Conservation (phyloP, 345 rosid species). For the Capsella bursapastoris region DNA sequence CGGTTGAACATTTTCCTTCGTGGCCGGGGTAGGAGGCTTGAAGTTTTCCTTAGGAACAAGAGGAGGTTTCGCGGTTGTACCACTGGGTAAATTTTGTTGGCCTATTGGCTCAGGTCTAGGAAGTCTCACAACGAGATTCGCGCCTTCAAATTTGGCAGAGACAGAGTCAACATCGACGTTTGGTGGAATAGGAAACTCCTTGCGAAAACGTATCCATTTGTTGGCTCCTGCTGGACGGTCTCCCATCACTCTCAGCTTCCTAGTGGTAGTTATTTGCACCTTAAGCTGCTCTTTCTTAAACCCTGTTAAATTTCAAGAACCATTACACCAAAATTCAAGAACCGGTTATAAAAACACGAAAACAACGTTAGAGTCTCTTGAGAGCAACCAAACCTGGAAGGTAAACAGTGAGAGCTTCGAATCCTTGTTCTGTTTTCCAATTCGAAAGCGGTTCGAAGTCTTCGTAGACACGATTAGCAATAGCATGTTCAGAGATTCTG, state of each 20-base stretch:
- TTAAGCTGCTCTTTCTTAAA: slow-evolving; percentile 51
- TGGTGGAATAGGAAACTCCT: slow-evolving; percentile 43
- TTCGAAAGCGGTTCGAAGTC: slow-evolving; percentile 47
- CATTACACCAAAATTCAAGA: not conserved
- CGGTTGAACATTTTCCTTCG: slow-evolving; percentile 1
- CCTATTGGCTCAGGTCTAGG: slow-evolving; percentile 33
- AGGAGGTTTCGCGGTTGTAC: slow-evolving; percentile 24
- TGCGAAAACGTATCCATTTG: slow-evolving; percentile 44
- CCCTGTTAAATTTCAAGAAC: slow-evolving; percentile 39
- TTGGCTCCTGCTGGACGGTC: slow-evolving; percentile 43
- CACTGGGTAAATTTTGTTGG: slow-evolving; percentile 22
- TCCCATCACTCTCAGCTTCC: slow-evolving; percentile 45
- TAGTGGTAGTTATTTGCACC: slow-evolving; percentile 48
- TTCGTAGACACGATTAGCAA: slow-evolving; percentile 38
- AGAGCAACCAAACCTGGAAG: slow-evolving; percentile 44
- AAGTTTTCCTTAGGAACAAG: slow-evolving; percentile 4
- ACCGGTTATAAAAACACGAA: not conserved
- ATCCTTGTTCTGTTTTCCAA: slow-evolving; percentile 41
- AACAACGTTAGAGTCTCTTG: not conserved
- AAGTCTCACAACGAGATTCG: slow-evolving; percentile 44
- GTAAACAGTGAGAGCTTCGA: slow-evolving; percentile 42
- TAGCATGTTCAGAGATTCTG: slow-evolving; percentile 27
- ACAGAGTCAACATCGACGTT: slow-evolving; percentile 31
- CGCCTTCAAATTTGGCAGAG: slow-evolving; percentile 46
- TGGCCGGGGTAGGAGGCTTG: slow-evolving; percentile 1